Conservation (phyloP, 2,329 filamentous ascomycete genomes). For the Passalora sequoiae region DNA sequence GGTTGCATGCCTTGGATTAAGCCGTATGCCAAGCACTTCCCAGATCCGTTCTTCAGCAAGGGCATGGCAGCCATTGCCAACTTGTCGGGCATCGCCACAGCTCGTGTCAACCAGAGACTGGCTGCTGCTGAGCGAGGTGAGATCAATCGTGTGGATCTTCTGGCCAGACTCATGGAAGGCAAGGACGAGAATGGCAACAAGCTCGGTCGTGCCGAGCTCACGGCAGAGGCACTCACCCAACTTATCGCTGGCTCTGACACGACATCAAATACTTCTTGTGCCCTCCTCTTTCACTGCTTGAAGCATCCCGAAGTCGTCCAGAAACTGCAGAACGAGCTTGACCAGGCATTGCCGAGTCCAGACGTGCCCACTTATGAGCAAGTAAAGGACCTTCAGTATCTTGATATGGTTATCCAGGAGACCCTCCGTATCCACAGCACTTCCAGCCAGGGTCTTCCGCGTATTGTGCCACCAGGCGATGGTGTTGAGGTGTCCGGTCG, state of each 20-base stretch:
- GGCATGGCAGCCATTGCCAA: slow-evolving; percentile 53
- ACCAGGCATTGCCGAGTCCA: slow-evolving; percentile 58
- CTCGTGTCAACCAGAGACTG: slow-evolving; percentile 69
- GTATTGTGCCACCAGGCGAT: slow-evolving; percentile 60
- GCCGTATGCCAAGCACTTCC: slow-evolving; percentile 72
- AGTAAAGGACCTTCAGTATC: slow-evolving; percentile 70
- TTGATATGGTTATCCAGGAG: slow-evolving; percentile 72
- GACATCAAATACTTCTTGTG: slow-evolving; percentile 74
- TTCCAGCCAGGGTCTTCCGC: slow-evolving; percentile 77
- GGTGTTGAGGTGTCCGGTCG: slow-evolving; percentile 62
- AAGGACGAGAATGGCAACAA: slow-evolving; percentile 73
- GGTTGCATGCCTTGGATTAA: slow-evolving; percentile 70
- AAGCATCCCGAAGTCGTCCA: slow-evolving; percentile 63
- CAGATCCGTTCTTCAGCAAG: slow-evolving; percentile 35
- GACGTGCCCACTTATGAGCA: slow-evolving; percentile 66
- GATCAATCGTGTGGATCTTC: slow-evolving; percentile 68
- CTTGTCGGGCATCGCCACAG: slow-evolving; percentile 81
- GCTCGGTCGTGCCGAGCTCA: slow-evolving; percentile 72
- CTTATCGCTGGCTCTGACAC: slow-evolving; percentile 77
- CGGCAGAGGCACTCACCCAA: slow-evolving; percentile 83
- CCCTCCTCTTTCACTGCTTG: slow-evolving; percentile 71
- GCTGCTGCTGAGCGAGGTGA: slow-evolving; percentile 54
- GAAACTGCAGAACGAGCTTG: slow-evolving; percentile 72
- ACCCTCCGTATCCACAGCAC: slow-evolving; percentile 82
- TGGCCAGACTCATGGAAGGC: slow-evolving; percentile 79